Evolutionary conservation across 73 alveolate species (phyloP).

Genomic region (Durusdinium trenchii): DNA sequence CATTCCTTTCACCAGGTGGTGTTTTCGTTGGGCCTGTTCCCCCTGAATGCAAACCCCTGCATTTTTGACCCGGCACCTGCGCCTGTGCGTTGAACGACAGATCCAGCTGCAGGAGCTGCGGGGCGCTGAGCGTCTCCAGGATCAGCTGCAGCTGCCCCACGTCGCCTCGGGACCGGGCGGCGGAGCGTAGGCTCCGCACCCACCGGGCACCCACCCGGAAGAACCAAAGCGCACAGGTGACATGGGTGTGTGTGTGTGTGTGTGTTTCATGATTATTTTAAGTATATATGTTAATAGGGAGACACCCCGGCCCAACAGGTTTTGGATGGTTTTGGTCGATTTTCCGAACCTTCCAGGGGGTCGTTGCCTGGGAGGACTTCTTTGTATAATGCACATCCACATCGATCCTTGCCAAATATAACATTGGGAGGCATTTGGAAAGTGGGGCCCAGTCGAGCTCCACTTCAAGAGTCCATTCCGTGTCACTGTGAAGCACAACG

Average conservation of each 20-base stretch:
- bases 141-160: constrained; percentile 27
- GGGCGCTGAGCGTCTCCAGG: neutral
- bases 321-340: too few species aligned
- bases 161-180: neutral
- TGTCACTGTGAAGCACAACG: too few species aligned
- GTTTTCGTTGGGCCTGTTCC: too few species aligned
- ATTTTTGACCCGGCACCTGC: constrained; percentile 22
- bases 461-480: too few species aligned
- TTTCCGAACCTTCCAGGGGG: too few species aligned
- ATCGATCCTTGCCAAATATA: too few species aligned
- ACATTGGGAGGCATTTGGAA: too few species aligned
- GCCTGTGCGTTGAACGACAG: constrained; percentile 33
- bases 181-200: neutral
- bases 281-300: neutral
- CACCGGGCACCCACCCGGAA: neutral
- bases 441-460: too few species aligned
- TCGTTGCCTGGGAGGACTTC: too few species aligned
- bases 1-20: neutral
- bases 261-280: neutral
- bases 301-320: too few species aligned
- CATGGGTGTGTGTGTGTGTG: neutral
- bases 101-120: neutral
- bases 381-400: too few species aligned
- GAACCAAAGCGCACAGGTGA: neutral
- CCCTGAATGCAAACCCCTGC: too few species aligned